Conservation (phyloP, 495 filamentous ascomycete genomes). For the Hyaloscypha finlandica region DNA sequence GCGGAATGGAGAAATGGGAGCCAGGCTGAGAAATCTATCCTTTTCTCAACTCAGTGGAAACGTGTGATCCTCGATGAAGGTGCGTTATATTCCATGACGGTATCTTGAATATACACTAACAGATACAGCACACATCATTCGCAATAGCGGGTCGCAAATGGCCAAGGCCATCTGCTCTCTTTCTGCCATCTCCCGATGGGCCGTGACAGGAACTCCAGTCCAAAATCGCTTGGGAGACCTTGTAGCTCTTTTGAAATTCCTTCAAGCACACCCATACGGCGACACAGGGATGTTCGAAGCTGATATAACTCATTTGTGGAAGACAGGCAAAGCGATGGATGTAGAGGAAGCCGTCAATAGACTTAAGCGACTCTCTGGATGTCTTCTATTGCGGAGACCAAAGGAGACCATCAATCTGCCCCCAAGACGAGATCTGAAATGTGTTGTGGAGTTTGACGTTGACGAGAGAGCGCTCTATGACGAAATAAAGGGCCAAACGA, state of each 20-base stretch:
- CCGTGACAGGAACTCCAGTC: constrained; percentile 47
- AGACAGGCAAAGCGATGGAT: constrained; percentile 35
- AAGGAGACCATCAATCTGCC: constrained; percentile 40
- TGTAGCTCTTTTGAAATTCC: constrained; percentile 41
- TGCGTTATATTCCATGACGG: constrained; percentile 15
- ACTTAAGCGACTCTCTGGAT: constrained; percentile 40
- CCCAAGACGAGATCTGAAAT: constrained; percentile 29
- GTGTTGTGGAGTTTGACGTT: constrained; percentile 33
- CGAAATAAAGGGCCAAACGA: constrained; percentile 24
- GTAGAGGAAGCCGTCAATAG: constrained; percentile 37
- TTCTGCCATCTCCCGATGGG: constrained; percentile 40
- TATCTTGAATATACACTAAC: neutral
- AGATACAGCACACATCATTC: constrained; percentile 43
- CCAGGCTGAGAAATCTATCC: constrained; percentile 5
- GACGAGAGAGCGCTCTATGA: constrained; percentile 39
- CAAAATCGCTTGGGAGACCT: constrained; percentile 46
- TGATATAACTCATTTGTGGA: constrained; percentile 38
- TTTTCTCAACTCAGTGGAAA: neutral
- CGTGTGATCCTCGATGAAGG: neutral
- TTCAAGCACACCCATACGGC: constrained; percentile 41
- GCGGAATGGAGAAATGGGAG: constrained; percentile 35
- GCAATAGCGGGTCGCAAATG: constrained; percentile 39
- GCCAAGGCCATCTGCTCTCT: constrained; percentile 40
- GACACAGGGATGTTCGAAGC: constrained; percentile 38
- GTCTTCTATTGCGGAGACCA: constrained; percentile 40